Evolutionary conservation across 257 asterid species (phyloP).

Genomic region (Osmanthus fragrans): DNA sequence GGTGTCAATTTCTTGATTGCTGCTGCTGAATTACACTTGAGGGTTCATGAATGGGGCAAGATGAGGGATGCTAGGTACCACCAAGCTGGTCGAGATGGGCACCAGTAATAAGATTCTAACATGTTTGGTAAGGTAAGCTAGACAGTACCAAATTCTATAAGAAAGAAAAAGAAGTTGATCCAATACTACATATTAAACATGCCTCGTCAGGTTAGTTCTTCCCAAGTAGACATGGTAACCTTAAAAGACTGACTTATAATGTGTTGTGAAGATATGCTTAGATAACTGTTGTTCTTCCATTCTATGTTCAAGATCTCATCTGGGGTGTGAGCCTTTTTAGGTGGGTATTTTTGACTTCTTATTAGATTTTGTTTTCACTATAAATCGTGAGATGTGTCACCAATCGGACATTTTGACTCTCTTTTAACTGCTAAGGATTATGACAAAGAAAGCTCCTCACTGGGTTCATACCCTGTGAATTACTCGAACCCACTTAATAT

Average conservation of each 20-base stretch:
- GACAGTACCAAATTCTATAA: neutral
- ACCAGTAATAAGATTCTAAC: neutral
- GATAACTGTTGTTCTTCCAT: too few relatives aligned
- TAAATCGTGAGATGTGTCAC: neutral
- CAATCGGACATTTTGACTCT: too few relatives aligned
- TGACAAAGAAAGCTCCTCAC: too few relatives aligned
- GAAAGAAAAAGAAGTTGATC: too few relatives aligned
- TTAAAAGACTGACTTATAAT: too few relatives aligned
- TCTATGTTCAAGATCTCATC: neutral
- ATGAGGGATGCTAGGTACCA: constrained; percentile 23
- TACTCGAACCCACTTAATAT: too few relatives aligned
- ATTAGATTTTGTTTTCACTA: neutral
- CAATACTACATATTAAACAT: neutral
- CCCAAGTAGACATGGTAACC: too few relatives aligned
- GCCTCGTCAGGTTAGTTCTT: neutral
- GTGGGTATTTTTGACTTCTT: neutral
- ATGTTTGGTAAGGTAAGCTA: neutral
- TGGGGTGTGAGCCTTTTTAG: neutral
- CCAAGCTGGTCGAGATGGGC: neutral
- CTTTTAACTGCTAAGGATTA: neutral
- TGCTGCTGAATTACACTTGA: constrained; percentile 52
- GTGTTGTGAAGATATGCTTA: neutral
- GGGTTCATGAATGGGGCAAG: constrained; percentile 53
- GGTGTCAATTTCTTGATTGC: constrained; percentile 48
- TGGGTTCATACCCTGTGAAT: neutral